Evolutionary conservation across 179 eudicot genomes (phyloP).

Genomic region (Actinidia arguta): DNA sequence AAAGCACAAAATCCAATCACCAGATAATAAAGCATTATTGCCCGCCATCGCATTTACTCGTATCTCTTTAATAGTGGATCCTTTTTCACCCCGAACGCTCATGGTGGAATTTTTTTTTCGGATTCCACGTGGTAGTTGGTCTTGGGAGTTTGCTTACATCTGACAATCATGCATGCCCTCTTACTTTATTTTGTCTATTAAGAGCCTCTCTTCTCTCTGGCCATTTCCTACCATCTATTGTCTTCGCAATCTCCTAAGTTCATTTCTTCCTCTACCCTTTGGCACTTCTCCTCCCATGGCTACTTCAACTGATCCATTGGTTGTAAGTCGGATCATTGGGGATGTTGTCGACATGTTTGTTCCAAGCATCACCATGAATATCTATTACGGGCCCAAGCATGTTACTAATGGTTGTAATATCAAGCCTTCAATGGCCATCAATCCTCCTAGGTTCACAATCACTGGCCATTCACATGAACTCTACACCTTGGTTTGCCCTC

Average conservation of each 20-base stretch:
- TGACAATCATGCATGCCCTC: no score
- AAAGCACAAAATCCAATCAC: no score
- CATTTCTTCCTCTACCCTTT: neutral
- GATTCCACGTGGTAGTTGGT: no score
- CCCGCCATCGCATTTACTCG: no score
- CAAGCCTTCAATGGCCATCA: conserved; percentile 20
- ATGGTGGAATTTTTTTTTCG: no score
- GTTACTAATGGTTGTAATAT: conserved; percentile 17
- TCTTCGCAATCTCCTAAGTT: neutral
- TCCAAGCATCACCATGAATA: conserved; percentile 16
- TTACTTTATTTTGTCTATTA: neutral
- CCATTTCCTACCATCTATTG: neutral
- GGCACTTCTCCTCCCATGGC: conserved; percentile 10
- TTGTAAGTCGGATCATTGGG: conserved; percentile 14
- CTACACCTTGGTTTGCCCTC: conserved; percentile 15
- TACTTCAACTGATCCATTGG: conserved; percentile 12
- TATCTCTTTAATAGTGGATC: no score
- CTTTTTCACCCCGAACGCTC: no score
- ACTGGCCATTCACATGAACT: conserved; percentile 4
- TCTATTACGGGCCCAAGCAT: conserved; percentile 19
- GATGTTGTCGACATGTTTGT: conserved; percentile 18
- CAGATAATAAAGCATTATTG: no score
- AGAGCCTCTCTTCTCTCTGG: conserved; percentile 4
- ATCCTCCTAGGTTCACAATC: conserved; percentile 13
- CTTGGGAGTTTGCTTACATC: no score